Evolutionary conservation across 192 early-diverging fungal genomes (phyloP), one percentile per base, ranked within the genome.

Genomic region (Coemansia sp.): DNA sequence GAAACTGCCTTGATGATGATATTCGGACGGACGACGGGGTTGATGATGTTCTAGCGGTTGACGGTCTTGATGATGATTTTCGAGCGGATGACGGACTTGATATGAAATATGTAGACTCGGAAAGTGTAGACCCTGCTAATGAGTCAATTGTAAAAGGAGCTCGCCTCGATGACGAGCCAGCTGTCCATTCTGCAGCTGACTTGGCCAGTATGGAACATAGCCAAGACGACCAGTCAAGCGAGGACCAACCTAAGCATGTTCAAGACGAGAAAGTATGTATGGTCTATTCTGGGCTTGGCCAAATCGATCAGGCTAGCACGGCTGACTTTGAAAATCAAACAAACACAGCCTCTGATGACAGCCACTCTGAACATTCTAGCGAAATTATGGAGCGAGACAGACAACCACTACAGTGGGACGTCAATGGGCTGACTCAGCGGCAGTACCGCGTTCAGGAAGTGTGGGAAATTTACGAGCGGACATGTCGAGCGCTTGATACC

Each of bases 401-500:
- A 10, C 45, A 57, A 39, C 65, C 67, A 38, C 22, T 74, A 16
- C 76, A 79, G 49, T 81, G 78, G 78, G 69, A 81, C 47, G 62
- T 81, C 7, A 54, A 62, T 11, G 78, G 73, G 22, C 65, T 81
- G 48, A 47, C 74, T 1, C 55, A 54, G 38, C 61, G 78, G 23
- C 58, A 72, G 59, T 81, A 81, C 51, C 64, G 75, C 48, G 73
- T 66, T 18, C 74, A 78, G 57, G 65, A 74, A 54, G 75, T 79
- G 20, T 65, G 68, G 65, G 68, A 76, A 54, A 72, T 75, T 3
- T 74, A 74, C 69, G 62, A 74, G 45, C 72, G 69, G 37, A 68
- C 64, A 3, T 79, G 75, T 50, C 69, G 66, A 16, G 53, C 65
- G 19, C 60, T 74, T 16, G 73, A 73, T 45, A 68, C 59, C 22